A percentile compares a stretch with the other conserved stretches of the same genome.
Conservation (phyloP, 2,329 filamentous ascomycete species). For the Xenosphaeropsis pyriputrescens region DNA sequence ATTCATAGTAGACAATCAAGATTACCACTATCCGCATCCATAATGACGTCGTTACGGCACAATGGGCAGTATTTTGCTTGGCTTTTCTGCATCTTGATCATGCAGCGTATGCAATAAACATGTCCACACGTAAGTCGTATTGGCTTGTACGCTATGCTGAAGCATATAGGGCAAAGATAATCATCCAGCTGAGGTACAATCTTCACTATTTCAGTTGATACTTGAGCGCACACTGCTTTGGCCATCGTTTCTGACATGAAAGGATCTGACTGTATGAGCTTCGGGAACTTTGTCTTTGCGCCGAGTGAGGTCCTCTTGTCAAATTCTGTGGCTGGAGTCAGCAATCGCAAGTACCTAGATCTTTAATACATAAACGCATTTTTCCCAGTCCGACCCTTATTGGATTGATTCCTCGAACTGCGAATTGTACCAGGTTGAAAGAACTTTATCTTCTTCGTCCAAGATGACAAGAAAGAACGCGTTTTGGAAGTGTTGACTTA, state of each 20-base stretch:
- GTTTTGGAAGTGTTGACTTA: conserved; percentile 20
- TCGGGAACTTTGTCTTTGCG: conserved; percentile 47
- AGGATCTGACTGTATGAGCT: conserved; percentile 39
- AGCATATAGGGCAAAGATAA: conserved; percentile 71
- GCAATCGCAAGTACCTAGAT: not conserved
- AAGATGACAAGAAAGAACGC: not conserved
- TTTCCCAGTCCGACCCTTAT: too few relatives aligned
- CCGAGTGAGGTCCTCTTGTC: conserved; percentile 71
- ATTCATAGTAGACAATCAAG: conserved; percentile 2
- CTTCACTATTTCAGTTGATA: conserved; percentile 57
- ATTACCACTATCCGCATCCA: conserved; percentile 52
- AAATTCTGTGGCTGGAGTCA: conserved; percentile 46
- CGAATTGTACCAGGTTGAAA: too few relatives aligned
- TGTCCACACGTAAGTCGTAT: conserved; percentile 64
- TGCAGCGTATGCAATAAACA: conserved; percentile 71
- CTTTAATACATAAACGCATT: too few relatives aligned
- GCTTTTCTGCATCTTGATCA: conserved; percentile 64
- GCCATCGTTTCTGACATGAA: conserved; percentile 55
- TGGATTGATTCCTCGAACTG: too few relatives aligned
- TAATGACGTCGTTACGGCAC: conserved; percentile 58
- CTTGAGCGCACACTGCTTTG: conserved; percentile 59
- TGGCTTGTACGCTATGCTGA: conserved; percentile 65
- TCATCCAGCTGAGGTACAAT: conserved; percentile 74
- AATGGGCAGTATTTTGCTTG: conserved; percentile 58
- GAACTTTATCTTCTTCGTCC: too few relatives aligned